Base-by-base conservation (phyloP, 768 basidiomycete genomes). In the Cystoderma amianthinum region DNA sequence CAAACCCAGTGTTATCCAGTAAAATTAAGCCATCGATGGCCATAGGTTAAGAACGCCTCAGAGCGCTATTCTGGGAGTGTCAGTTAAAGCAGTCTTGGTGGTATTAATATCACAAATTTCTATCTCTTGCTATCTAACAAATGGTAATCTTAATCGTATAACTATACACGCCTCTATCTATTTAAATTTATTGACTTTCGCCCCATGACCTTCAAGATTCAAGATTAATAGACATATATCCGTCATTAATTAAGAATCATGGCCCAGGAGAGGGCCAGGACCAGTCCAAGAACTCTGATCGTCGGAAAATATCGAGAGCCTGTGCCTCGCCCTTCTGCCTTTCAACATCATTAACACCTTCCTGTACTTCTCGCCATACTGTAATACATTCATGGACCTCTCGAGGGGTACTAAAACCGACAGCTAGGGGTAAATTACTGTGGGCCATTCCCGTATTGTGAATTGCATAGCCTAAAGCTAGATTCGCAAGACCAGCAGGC, bases 1-100 rank as follows among this genome's bases (percentile, higher is more conserved):
- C 81, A 56, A 48, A 86, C 86, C 85, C 82, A 47, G 74, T 65
- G 48, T 69, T 72, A 62, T 90, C 87, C 43, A 90, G 66, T 43
- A 90, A 78, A 49, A 90, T 88, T 40, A 90, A 60, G 13, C 87
- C 87, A 62, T 90, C 86, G 56, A 90, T 80, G 46, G 78, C 77
- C 85, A 87, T 88, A n/a, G n/a, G 15, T 5, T 13, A 18, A n/a
- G 21, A 12, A 19, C n/a, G n/a, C n/a, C n/a, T n/a, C n/a, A n/a
- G n/a, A n/a, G n/a, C n/a, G n/a, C n/a, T 38, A 19, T 18, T 38
- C 12, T 30, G 30, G 7, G 18, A 7, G 34, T 36, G 34, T 36
- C 25, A 28, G n/a, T 28, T 28, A 28, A 28, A n/a, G n/a, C 25
- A 28, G 7, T 28, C n/a, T 7, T 28, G 25, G 25, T 28, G 25